Percentiles rank a stretch among this genome's conserved stretches.
These are phyloP conservation scores for Pseudonitzschia multistriata DNA, from an alignment of 108 stramenopile species.

Conservation along the genomic window DNA sequence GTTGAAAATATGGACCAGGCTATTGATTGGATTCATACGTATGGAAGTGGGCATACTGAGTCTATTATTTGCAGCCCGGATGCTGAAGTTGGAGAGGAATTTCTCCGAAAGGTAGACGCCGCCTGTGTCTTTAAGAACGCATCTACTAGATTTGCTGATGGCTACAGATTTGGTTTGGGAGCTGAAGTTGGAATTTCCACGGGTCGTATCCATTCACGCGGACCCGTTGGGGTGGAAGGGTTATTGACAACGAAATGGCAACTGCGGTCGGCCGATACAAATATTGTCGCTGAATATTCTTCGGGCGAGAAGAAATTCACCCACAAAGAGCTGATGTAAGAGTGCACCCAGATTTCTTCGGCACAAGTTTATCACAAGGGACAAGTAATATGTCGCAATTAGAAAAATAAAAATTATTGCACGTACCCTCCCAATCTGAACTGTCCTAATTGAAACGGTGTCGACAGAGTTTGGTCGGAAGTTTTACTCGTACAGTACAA, in stretches of 20 bases:
- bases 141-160: slow-evolving; percentile 97
- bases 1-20: slow-evolving; percentile 88
- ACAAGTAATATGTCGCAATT: background rate
- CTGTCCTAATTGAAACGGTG: no score
- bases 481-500: no score
- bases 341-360: background rate
- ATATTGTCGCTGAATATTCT: slow-evolving; percentile 55
- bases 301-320: slow-evolving; percentile 66
- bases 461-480: no score
- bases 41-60: slow-evolving; percentile 96
- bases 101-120: slow-evolving; percentile 88
- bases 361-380: background rate
- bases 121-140: slow-evolving; percentile 99
- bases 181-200: slow-evolving; percentile 98
- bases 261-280: slow-evolving; percentile 59
- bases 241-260: slow-evolving; percentile 96
- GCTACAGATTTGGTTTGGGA: slow-evolving; percentile 97
- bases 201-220: slow-evolving; percentile 94
- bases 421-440: no score
- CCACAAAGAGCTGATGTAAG: slow-evolving; percentile 62
- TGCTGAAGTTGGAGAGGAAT: slow-evolving; percentile 75
- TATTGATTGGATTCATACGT: slow-evolving; percentile 91
- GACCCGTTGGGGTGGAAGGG: slow-evolving; percentile 97
- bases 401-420: no score
- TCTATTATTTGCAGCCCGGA: slow-evolving; percentile 90